These are phyloP conservation scores for Hypoxylon sp. DNA, from an alignment of 2,329 filamentous ascomycete genomes.

Conservation along the genomic window DNA sequence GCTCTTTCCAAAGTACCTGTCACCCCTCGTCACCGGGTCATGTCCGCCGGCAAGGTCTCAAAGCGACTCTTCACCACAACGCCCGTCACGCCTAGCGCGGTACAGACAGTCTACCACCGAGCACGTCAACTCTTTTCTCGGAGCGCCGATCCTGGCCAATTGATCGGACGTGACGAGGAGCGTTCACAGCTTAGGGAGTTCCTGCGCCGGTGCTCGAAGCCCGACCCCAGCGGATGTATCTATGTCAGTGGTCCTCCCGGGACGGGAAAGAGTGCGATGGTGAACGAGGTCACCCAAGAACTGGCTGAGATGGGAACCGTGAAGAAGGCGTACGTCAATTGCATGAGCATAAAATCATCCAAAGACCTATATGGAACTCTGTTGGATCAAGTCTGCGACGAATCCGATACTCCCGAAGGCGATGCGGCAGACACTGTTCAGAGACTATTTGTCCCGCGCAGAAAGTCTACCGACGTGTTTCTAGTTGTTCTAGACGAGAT, in stretches of 20 bases:
- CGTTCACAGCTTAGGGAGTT: slow-evolving; percentile 76
- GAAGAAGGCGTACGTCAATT: slow-evolving; percentile 87
- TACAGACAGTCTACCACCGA: slow-evolving; percentile 84
- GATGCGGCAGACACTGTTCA: slow-evolving; percentile 77
- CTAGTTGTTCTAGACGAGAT: slow-evolving; percentile 95
- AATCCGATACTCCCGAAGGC: slow-evolving; percentile 70
- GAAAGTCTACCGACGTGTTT: slow-evolving; percentile 70
- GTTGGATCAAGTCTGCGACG: slow-evolving; percentile 74
- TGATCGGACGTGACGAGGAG: slow-evolving; percentile 82
- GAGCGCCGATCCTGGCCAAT: slow-evolving; percentile 77
- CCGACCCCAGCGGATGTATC: slow-evolving; percentile 79
- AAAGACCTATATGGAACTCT: slow-evolving; percentile 87
- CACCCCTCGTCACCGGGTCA: slow-evolving; percentile 87
- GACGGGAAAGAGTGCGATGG: slow-evolving; percentile 95
- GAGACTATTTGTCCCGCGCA: slow-evolving; percentile 76
- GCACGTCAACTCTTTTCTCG: slow-evolving; percentile 90
- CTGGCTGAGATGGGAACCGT: slow-evolving; percentile 66
- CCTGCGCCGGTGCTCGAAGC: slow-evolving; percentile 71
- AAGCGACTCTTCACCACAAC: slow-evolving; percentile 85
- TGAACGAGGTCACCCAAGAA: slow-evolving; percentile 80
- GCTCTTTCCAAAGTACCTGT: slow-evolving; percentile 77
- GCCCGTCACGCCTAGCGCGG: slow-evolving; percentile 74
- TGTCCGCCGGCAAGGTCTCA: slow-evolving; percentile 78
- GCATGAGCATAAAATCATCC: slow-evolving; percentile 93
- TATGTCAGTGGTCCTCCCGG: slow-evolving; percentile 97